Evolutionary conservation across 345 rosid species (phyloP).

Genomic region (Laguncularia racemosa): DNA sequence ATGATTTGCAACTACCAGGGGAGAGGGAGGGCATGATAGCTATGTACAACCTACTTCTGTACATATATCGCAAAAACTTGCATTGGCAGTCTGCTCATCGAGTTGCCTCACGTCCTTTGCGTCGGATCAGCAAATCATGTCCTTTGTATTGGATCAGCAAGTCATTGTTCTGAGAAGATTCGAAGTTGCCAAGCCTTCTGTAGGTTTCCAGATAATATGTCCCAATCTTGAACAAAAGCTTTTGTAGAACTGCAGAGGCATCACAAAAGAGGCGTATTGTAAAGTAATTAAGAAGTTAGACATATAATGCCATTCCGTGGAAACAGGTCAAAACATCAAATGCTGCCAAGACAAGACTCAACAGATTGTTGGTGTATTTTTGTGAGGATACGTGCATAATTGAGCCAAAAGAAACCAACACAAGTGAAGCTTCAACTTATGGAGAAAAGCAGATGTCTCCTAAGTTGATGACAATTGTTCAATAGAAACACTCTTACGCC

Average conservation of each 20-base stretch:
- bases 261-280: background rate
- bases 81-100: background rate
- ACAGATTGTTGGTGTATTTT: too few species aligned
- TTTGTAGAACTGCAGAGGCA: conserved; percentile 67
- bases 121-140: conserved; percentile 41
- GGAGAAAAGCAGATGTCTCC: too few species aligned
- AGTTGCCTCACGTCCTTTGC: conserved; percentile 24
- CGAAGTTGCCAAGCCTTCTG: conserved; percentile 34
- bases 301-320: background rate
- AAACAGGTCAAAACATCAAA: background rate
- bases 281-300: background rate
- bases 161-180: conserved; percentile 40
- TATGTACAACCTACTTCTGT: too few species aligned
- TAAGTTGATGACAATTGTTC: too few species aligned
- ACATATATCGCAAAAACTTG: too few species aligned
- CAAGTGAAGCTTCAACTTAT: too few species aligned
- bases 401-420: too few species aligned
- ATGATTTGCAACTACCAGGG: too few species aligned
- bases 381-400: too few species aligned
- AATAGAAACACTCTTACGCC: too few species aligned
- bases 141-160: conserved; percentile 37
- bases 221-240: conserved; percentile 64
- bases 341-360: too few species aligned
- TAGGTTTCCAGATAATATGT: conserved; percentile 68
- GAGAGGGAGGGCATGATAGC: too few species aligned